phyloP scores from a whole-genome alignment of 192 early-diverging fungal species.

The Dimargaris cristalligena region DNA sequence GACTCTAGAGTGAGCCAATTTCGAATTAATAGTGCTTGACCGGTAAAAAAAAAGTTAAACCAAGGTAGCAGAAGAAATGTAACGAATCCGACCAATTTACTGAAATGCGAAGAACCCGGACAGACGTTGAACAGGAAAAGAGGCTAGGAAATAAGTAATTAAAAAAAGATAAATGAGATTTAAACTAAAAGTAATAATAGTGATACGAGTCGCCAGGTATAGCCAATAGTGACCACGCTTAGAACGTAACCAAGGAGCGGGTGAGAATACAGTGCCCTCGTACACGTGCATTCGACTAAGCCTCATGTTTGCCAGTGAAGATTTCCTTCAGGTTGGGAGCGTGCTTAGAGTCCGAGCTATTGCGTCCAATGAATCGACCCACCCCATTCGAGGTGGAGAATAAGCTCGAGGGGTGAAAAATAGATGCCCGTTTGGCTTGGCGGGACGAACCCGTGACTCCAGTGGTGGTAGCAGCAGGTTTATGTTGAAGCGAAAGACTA shows the following conservation, averaged over 20 bases:
- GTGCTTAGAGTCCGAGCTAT: neutral
- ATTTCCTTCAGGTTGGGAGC: neutral
- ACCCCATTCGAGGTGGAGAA: slow-evolving; percentile 5
- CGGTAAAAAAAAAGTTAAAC: no score
- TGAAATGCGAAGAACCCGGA: no score
- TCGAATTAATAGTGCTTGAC: no score
- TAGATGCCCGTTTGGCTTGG: neutral
- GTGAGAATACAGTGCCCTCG: neutral
- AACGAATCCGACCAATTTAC: no score
- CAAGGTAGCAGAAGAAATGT: no score
- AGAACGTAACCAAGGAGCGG: neutral
- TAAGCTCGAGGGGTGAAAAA: slow-evolving; percentile 7
- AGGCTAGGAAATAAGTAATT: no score
- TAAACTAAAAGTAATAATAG: neutral
- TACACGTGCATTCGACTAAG: neutral
- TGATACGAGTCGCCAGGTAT: neutral
- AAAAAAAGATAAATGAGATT: no score
- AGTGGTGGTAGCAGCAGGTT: neutral
- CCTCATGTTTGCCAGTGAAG: neutral
- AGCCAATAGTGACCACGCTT: neutral
- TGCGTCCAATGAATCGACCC: slow-evolving; percentile 1
- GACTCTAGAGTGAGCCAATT: no score
- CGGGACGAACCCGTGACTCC: neutral
- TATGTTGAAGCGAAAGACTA: neutral
- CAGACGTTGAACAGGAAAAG: no score